Evolutionary conservation across 192 early-diverging fungal genomes (phyloP).

Genomic region (Entomortierella lignicola): DNA sequence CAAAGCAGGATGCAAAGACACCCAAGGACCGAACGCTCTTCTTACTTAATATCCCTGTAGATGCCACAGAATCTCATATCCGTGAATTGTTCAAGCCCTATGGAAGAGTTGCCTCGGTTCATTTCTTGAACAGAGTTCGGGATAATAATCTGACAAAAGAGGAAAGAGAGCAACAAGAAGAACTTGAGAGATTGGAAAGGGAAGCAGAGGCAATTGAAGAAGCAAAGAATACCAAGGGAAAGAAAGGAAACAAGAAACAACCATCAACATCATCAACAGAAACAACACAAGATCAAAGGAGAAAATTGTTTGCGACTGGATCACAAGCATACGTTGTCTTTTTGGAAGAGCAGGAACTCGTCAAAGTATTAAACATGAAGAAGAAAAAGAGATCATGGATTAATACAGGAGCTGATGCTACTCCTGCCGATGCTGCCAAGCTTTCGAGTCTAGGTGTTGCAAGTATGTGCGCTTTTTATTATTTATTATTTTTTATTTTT

Average conservation of each 20-base stretch:
- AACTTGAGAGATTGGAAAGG: constrained; percentile 38
- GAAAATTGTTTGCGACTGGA: constrained; percentile 61
- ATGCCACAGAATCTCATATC: constrained; percentile 74
- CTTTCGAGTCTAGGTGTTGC: constrained; percentile 62
- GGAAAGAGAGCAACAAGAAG: constrained; percentile 48
- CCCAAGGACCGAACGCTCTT: constrained; percentile 75
- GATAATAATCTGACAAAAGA: constrained; percentile 56
- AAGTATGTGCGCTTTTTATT: no score
- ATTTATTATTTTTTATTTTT: background rate
- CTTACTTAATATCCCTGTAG: constrained; percentile 75
- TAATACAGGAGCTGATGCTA: constrained; percentile 41
- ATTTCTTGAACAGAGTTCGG: constrained; percentile 63
- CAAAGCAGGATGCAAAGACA: constrained; percentile 43
- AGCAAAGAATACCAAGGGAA: constrained; percentile 26
- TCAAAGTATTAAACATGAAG: constrained; percentile 71
- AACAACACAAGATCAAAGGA: constrained; percentile 33
- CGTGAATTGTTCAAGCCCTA: constrained; percentile 70
- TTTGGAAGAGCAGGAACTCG: constrained; percentile 71
- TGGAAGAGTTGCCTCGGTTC: constrained; percentile 62
- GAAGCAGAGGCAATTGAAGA: constrained; percentile 33
- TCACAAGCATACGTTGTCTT: constrained; percentile 79
- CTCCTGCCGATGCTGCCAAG: constrained; percentile 55
- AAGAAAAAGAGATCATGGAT: constrained; percentile 69
- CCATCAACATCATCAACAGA: constrained; percentile 10
- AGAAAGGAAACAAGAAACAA: constrained; percentile 40